These are phyloP conservation scores for Mortierella sp. DNA, from an alignment of 371 early-diverging fungal species.

Conservation along the genomic window DNA sequence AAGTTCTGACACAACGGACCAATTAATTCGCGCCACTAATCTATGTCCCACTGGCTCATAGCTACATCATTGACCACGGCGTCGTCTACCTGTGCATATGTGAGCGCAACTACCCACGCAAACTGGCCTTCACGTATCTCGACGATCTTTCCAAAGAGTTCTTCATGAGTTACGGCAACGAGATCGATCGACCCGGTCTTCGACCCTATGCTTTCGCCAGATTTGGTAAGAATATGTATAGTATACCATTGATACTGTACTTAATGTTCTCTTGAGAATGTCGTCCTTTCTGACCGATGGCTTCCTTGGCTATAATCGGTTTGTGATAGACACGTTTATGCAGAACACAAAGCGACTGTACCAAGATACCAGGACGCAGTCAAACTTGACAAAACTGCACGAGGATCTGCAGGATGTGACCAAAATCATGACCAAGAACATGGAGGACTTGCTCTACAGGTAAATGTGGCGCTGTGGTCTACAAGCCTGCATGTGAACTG, in stretches of 20 bases:
- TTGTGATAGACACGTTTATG: slow-evolving; percentile 95
- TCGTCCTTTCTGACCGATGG: background rate
- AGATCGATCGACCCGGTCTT: slow-evolving; percentile 85
- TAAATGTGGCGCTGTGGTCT: slow-evolving; percentile 73
- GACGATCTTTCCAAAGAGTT: slow-evolving; percentile 97
- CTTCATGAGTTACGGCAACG: slow-evolving; percentile 89
- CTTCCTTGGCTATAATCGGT: too few species aligned
- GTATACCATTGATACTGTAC: too few species aligned
- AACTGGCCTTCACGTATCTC: slow-evolving; percentile 94
- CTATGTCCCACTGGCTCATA: slow-evolving; percentile 47
- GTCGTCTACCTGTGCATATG: slow-evolving; percentile 95
- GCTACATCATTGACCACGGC: slow-evolving; percentile 94
- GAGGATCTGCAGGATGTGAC: slow-evolving; percentile 97
- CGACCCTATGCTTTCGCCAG: slow-evolving; percentile 97
- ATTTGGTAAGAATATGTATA: slow-evolving; percentile 86
- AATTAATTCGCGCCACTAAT: background rate
- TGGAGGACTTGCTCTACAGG: slow-evolving; percentile 95
- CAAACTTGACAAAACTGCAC: slow-evolving; percentile 91
- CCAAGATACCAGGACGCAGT: slow-evolving; percentile 94
- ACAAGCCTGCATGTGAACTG: slow-evolving; percentile 32
- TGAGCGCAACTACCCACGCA: slow-evolving; percentile 94
- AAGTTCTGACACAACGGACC: background rate
- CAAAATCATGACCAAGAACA: slow-evolving; percentile 97
- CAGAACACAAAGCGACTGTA: slow-evolving; percentile 96
- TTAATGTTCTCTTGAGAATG: too few species aligned